Conservation (phyloP, 495 filamentous ascomycete species). For the Penicillium simplicissimum region DNA sequence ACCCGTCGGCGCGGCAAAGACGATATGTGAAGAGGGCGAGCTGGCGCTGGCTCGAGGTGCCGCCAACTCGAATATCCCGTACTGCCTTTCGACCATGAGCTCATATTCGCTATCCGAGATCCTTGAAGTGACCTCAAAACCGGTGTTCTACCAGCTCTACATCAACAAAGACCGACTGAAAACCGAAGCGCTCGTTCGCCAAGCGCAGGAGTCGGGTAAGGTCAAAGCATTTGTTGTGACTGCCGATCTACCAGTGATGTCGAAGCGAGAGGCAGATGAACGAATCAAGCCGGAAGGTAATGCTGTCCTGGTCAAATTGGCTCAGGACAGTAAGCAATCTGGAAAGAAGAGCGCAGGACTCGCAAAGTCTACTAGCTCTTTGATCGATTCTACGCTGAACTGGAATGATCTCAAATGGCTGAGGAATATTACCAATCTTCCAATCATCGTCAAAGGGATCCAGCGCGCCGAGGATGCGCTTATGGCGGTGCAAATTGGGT, state of each 20-base stretch:
- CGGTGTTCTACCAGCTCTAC: slow-evolving; percentile 68
- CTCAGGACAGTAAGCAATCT: slow-evolving; percentile 52
- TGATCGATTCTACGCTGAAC: slow-evolving; percentile 67
- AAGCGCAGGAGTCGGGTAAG: slow-evolving; percentile 37
- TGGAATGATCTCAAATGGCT: slow-evolving; percentile 78
- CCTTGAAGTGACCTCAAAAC: slow-evolving; percentile 36
- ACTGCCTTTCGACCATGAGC: slow-evolving; percentile 53
- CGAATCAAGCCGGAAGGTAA: slow-evolving; percentile 49
- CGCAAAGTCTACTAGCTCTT: slow-evolving; percentile 61
- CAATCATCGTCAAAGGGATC: slow-evolving; percentile 66
- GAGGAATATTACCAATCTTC: slow-evolving; percentile 57
- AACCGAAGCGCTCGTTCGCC: slow-evolving; percentile 50
- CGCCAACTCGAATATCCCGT: slow-evolving; percentile 42
- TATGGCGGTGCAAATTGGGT: slow-evolving; percentile 53
- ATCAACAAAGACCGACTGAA: slow-evolving; percentile 64
- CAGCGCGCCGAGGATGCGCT: slow-evolving; percentile 61
- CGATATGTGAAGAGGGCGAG: slow-evolving; percentile 65
- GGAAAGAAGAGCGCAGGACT: slow-evolving; percentile 57
- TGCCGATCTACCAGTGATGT: slow-evolving; percentile 80
- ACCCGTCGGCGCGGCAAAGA: slow-evolving; percentile 68
- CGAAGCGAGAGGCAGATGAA: slow-evolving; percentile 87
- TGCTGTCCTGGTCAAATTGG: slow-evolving; percentile 47
- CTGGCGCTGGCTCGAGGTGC: slow-evolving; percentile 57
- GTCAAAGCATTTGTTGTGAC: slow-evolving; percentile 69
- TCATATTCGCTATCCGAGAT: slow-evolving; percentile 61